Evolutionary conservation across 1,284 basidiomycete genomes (phyloP).

Genomic region (Athelia sp.): DNA sequence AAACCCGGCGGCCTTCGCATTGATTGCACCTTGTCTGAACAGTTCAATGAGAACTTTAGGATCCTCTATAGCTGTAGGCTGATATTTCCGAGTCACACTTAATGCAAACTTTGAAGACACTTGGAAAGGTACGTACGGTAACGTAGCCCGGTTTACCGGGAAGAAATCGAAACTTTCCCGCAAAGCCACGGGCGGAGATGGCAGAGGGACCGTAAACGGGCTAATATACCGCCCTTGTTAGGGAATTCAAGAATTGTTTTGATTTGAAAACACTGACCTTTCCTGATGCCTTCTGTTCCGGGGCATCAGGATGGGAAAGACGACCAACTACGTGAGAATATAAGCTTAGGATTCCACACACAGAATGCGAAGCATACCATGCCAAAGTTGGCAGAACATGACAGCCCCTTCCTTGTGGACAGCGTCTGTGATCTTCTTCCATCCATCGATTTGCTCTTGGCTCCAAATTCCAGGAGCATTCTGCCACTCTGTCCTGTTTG

Average conservation of each 20-base stretch:
- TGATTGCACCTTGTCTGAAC: neutral
- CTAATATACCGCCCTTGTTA: neutral
- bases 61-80: conserved; percentile 1
- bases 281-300: conserved; percentile 12
- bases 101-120: neutral
- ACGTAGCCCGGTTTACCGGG: conserved; percentile 30
- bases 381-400: conserved; percentile 31
- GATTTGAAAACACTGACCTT: neutral
- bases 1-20: conserved; percentile 1
- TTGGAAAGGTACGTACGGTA: conserved; percentile 18
- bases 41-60: neutral
- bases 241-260: neutral
- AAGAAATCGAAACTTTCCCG: conserved; percentile 22
- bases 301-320: conserved; percentile 15
- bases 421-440: conserved; percentile 32
- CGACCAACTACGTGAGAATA: conserved; percentile 12
- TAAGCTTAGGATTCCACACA: neutral
- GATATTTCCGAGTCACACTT: neutral
- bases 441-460: conserved; percentile 26
- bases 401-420: conserved; percentile 36
- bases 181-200: conserved; percentile 11
- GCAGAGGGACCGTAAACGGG: conserved; percentile 13
- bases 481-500: conserved; percentile 20
- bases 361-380: conserved; percentile 7
- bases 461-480: conserved; percentile 31